A percentile compares a stretch with the other conserved stretches of the same genome.
These are phyloP conservation scores for Vitis rotundifolia DNA, from an alignment of 164 flowering plant species.

Conservation along the genomic window DNA sequence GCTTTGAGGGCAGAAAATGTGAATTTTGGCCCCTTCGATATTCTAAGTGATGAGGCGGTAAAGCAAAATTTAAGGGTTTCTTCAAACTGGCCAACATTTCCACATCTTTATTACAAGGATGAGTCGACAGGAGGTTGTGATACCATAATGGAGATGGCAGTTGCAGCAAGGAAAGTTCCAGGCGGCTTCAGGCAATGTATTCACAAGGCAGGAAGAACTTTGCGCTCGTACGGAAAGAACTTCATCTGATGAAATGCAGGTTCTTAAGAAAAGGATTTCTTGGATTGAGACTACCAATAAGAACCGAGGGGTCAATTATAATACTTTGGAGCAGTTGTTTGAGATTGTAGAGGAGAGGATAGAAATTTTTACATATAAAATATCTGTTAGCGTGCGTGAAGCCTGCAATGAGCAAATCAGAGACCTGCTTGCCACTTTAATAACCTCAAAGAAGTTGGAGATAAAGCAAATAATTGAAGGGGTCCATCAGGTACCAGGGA, in stretches of 20 bases:
- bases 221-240: too few relatives aligned
- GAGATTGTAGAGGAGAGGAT: conserved; percentile 53
- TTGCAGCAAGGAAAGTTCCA: too few relatives aligned
- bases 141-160: conserved; percentile 81
- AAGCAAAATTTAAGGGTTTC: conserved; percentile 77
- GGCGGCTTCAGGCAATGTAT: too few relatives aligned
- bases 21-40: conserved; percentile 77
- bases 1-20: conserved; percentile 72
- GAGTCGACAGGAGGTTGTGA: conserved; percentile 94
- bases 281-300: conserved; percentile 23
- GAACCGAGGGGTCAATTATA: conserved; percentile 83
- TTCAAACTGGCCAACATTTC: conserved; percentile 98
- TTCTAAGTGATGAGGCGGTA: conserved; percentile 76
- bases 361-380: conserved; percentile 54
- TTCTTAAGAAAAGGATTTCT: too few relatives aligned
- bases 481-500: conserved; percentile 39
- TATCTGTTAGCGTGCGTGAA: conserved; percentile 83
- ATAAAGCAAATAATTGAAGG: conserved; percentile 42
- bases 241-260: too few relatives aligned
- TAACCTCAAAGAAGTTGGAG: conserved; percentile 57
- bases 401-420: conserved; percentile 91
- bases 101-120: conserved; percentile 83
- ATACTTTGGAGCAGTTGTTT: conserved; percentile 78
- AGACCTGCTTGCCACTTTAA: conserved; percentile 67
- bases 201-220: too few relatives aligned